Conservation (phyloP, 306 rosid genomes). For the Pyrus communis region DNA sequence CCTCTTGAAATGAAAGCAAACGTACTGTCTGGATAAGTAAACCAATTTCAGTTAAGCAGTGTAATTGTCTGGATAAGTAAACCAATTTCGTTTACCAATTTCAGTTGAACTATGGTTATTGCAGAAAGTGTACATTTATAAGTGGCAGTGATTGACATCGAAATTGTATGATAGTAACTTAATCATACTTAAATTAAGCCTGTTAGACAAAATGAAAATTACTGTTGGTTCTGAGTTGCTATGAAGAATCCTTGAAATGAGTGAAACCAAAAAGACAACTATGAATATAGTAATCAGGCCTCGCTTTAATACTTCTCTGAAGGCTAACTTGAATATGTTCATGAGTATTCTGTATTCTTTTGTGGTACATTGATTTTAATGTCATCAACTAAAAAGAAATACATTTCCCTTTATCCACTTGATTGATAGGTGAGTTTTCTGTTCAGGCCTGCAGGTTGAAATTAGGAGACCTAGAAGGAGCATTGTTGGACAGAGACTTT, state of each 20-base stretch:
- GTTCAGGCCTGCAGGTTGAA: constrained; percentile 76
- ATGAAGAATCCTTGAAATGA: too few species aligned
- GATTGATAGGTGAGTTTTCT: background rate
- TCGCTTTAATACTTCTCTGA: too few species aligned
- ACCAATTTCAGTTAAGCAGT: background rate
- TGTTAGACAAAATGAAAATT: background rate
- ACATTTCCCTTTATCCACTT: background rate
- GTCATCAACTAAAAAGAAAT: background rate
- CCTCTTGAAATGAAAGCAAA: background rate
- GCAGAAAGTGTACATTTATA: background rate
- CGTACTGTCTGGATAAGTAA: background rate
- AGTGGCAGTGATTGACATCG: background rate
- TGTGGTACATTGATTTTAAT: background rate
- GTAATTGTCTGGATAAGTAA: background rate
- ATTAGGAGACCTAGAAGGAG: constrained; percentile 74
- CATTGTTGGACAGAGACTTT: constrained; percentile 65
- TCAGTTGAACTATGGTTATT: background rate
- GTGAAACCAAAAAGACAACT: background rate
- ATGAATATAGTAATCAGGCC: too few species aligned
- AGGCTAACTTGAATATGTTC: too few species aligned
- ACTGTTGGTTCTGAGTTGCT: background rate
- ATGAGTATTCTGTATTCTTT: background rate
- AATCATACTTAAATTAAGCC: too few species aligned
- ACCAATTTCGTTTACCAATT: too few species aligned
- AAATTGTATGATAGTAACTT: background rate